Percentiles rank a stretch among this genome's conserved stretches.
phyloP scores from a whole-genome alignment of 495 filamentous ascomycete genomes.

The Penicillium robsamsonii region DNA sequence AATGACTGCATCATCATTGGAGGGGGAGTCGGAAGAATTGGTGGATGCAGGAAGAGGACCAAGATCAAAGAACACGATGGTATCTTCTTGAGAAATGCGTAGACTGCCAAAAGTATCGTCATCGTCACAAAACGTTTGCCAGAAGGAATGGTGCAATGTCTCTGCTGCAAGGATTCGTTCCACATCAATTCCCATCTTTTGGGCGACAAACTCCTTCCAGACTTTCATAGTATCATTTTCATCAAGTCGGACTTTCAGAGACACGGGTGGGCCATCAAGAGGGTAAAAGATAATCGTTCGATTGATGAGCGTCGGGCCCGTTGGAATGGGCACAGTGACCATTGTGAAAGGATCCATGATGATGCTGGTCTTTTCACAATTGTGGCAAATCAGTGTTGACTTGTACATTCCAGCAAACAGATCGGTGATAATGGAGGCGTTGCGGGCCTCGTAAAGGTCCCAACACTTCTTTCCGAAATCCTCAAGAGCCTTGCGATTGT shows the following conservation, averaged over 20 bases:
- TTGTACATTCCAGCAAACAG: slow-evolving; percentile 98
- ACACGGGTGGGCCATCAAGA: slow-evolving; percentile 59
- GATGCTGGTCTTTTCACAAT: slow-evolving; percentile 92
- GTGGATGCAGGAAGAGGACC: slow-evolving; percentile 49
- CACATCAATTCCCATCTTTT: slow-evolving; percentile 57
- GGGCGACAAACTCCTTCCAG: slow-evolving; percentile 74
- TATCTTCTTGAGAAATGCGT: slow-evolving; percentile 57
- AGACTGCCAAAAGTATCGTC: slow-evolving; percentile 61
- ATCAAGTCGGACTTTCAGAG: slow-evolving; percentile 82
- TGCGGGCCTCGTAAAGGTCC: slow-evolving; percentile 87
- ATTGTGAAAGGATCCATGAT: slow-evolving; percentile 98
- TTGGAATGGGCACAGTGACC: slow-evolving; percentile 81
- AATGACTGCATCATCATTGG: slow-evolving; percentile 63
- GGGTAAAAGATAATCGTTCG: slow-evolving; percentile 73
- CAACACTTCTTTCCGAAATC: slow-evolving; percentile 84
- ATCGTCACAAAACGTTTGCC: slow-evolving; percentile 71
- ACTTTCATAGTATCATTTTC: slow-evolving; percentile 70
- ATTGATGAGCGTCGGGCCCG: slow-evolving; percentile 69
- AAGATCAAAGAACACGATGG: slow-evolving; percentile 74
- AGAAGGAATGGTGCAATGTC: slow-evolving; percentile 77
- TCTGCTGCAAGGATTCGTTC: slow-evolving; percentile 69
- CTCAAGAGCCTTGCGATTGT: slow-evolving; percentile 69
- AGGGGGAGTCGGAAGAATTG: not conserved
- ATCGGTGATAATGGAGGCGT: slow-evolving; percentile 92
- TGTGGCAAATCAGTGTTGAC: slow-evolving; percentile 88